phyloP scores from a whole-genome alignment of 768 basidiomycete genomes.

The Calocybe gangraenosa region DNA sequence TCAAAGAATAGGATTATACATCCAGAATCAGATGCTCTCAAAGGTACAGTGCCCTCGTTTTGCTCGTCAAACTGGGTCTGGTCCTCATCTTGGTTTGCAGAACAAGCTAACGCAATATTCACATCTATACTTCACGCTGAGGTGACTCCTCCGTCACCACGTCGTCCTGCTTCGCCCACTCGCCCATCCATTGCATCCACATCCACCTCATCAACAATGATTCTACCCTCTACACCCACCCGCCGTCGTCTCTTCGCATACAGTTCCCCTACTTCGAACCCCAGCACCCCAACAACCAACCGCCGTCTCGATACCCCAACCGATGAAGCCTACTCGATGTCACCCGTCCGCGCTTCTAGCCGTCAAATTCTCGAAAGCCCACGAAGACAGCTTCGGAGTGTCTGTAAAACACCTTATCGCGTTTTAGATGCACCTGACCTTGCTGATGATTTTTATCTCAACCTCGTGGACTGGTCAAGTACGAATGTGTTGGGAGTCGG shows the following conservation, averaged over 20 bases:
- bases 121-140: slow-evolving; percentile 72
- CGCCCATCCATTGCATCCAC: slow-evolving; percentile 26
- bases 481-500: slow-evolving; percentile 96
- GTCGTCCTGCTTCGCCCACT: slow-evolving; percentile 58
- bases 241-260: slow-evolving; percentile 66
- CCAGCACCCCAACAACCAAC: slow-evolving; percentile 43
- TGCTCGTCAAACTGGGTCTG: neutral
- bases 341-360: slow-evolving; percentile 82
- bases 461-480: slow-evolving; percentile 95
- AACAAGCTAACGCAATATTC: slow-evolving; percentile 85
- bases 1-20: slow-evolving; percentile 62
- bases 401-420: slow-evolving; percentile 94
- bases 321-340: slow-evolving; percentile 87
- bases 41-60: slow-evolving; percentile 39
- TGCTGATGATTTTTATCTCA: slow-evolving; percentile 97
- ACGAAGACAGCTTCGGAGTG: slow-evolving; percentile 71
- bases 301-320: slow-evolving; percentile 75
- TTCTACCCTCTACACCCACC: slow-evolving; percentile 46
- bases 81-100: too few species aligned
- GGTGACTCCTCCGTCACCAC: slow-evolving; percentile 69
- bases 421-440: slow-evolving; percentile 97
- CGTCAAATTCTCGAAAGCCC: slow-evolving; percentile 83
- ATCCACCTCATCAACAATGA: slow-evolving; percentile 33
- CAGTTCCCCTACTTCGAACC: slow-evolving; percentile 55
- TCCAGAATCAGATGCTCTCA: slow-evolving; percentile 71